Base-by-base conservation (phyloP, 495 filamentous ascomycete genomes). In the Parathielavia hyrcaniae region DNA sequence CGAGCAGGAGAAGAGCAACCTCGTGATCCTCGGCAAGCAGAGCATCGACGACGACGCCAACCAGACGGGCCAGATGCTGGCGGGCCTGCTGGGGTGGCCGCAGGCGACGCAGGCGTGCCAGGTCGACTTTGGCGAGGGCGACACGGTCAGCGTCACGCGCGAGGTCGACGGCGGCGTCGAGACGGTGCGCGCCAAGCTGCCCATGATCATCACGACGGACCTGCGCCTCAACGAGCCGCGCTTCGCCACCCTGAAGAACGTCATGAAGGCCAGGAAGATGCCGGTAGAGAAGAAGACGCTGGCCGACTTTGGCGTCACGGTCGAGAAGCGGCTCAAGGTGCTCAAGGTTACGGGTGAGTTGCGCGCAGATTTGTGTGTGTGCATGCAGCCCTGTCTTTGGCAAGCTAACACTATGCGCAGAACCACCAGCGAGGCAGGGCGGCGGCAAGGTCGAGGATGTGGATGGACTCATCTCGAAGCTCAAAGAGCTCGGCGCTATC, bases 201-300 rank as follows among this genome's bases (percentile, higher is more conserved):
- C 93, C 0, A 81, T 95, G 85, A 74, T 98, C 20, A 85, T 98
- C 58, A 98, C 93, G 58, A 95, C 93, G 59, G 93, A 98, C 82
- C 71, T 98, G 73, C 77, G 93, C 44, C 75, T 98, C 74, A 97
- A 98, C 71, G 88, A 95, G 81, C 95, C 93, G 55, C 75, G 95
- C 51, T 98, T 97, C 74, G 92, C 91, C 51, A 95, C 83, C 71
- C 70, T 98, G 79, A 92, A 90, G 64, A 97, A 97, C 73, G 97
- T 98, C 58, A 98, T 98, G 95, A 97, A 97, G 84, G 93, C 93
- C 54, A 97, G 97, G 87, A 98, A 97, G 88, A 98, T 97, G 85
- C 86, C 87, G 64, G 66, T 98, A 64, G 89, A 90, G 72, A 97
- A 95, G 86, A 87, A 88, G 82, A 88, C 76, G 48, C 68, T 95